Conservation (phyloP, 352 stramenopile genomes). For the Albugo laibachii region DNA sequence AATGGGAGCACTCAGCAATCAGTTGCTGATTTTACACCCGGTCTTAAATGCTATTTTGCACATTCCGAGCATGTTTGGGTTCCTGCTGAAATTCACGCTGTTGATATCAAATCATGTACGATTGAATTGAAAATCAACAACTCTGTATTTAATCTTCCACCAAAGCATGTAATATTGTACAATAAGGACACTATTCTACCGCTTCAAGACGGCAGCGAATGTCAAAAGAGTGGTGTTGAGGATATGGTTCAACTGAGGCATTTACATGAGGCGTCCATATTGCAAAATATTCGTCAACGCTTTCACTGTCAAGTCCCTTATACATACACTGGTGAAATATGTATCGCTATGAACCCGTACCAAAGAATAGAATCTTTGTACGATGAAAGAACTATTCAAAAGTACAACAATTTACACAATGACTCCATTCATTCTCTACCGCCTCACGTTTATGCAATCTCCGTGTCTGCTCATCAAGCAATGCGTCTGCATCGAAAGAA, state of each 20-base stretch:
- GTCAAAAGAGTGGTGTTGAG: constrained; percentile 15
- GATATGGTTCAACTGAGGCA: constrained; percentile 76
- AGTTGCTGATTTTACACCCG: too few species aligned
- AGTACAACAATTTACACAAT: constrained; percentile 27
- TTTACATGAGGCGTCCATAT: constrained; percentile 79
- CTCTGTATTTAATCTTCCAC: too few species aligned
- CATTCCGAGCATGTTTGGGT: constrained; percentile 63
- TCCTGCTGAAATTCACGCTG: constrained; percentile 42
- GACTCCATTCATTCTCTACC: constrained; percentile 23
- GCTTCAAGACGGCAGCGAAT: constrained; percentile 54
- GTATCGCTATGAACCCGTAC: constrained; percentile 94
- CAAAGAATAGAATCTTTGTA: constrained; percentile 77
- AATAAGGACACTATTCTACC: constrained; percentile 16
- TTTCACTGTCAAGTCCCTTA: constrained; percentile 78
- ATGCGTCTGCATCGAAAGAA: constrained; percentile 34
- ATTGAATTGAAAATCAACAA: too few species aligned
- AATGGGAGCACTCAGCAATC: too few species aligned
- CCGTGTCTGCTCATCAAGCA: constrained; percentile 41
- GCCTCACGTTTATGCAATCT: constrained; percentile 54
- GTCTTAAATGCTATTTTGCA: constrained; percentile 53
- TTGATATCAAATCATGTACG: too few species aligned
- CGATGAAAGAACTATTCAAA: constrained; percentile 25
- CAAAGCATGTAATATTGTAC: too few species aligned
- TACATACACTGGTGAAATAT: constrained; percentile 91
- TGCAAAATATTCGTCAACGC: constrained; percentile 72